These are phyloP conservation scores for Discostella pseudostelligera DNA, from an alignment of 108 stramenopile species.

Conservation along the genomic window DNA sequence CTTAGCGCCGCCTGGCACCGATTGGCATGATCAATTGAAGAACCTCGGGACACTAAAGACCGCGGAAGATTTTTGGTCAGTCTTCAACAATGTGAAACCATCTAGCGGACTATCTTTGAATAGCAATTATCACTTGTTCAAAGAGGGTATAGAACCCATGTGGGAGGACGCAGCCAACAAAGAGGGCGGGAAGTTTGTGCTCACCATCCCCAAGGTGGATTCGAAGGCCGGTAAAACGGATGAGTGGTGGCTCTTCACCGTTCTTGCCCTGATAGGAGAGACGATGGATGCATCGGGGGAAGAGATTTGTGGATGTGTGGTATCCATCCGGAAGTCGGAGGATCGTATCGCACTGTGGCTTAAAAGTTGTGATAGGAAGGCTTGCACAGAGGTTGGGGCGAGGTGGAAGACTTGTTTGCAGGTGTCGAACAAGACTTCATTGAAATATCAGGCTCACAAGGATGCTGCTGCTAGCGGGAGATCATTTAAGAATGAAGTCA, in stretches of 20 bases:
- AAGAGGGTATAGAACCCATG: slow-evolving; percentile 87
- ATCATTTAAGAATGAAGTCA: slow-evolving; percentile 72
- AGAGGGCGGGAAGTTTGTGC: slow-evolving; percentile 86
- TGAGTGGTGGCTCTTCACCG: slow-evolving; percentile 84
- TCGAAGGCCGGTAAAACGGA: slow-evolving; percentile 56
- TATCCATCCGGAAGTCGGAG: slow-evolving; percentile 79
- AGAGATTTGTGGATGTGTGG: slow-evolving; percentile 88
- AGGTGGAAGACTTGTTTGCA: slow-evolving; percentile 86
- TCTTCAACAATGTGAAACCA: slow-evolving; percentile 90
- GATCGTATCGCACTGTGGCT: slow-evolving; percentile 90
- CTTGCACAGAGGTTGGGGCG: slow-evolving; percentile 66
- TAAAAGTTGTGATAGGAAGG: slow-evolving; percentile 64
- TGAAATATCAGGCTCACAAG: slow-evolving; percentile 86
- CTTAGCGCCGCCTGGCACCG: slow-evolving; percentile 64
- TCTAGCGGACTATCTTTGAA: slow-evolving; percentile 54
- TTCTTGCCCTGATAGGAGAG: slow-evolving; percentile 87
- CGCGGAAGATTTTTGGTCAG: slow-evolving; percentile 88
- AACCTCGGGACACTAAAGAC: slow-evolving; percentile 81
- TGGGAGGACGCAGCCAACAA: slow-evolving; percentile 90
- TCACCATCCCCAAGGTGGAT: slow-evolving; percentile 79
- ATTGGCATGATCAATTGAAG: slow-evolving; percentile 90
- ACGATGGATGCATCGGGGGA: slow-evolving; percentile 80
- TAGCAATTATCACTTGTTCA: slow-evolving; percentile 91
- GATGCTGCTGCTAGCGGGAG: slow-evolving; percentile 79
- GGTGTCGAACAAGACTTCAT: slow-evolving; percentile 63